A percentile compares a stretch with the other conserved stretches of the same genome.
phyloP scores from a whole-genome alignment of 176 grass and related monocot genomes.

The Aegilops umbellulata region DNA sequence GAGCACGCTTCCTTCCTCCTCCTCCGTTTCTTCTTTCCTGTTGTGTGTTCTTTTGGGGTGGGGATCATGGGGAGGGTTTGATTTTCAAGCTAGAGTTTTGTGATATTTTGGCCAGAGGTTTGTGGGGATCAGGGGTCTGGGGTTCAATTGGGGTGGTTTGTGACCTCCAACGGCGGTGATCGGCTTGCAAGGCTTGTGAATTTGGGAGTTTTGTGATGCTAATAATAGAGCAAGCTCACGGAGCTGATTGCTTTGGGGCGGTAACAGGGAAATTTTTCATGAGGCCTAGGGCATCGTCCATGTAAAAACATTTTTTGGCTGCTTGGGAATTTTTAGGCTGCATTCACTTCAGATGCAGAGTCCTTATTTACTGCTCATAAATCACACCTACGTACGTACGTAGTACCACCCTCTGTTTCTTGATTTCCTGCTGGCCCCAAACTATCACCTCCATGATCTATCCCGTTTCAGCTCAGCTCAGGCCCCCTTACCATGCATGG shows the following conservation, averaged over 20 bases:
- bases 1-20: conserved; percentile 14
- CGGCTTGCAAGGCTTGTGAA: too few relatives aligned
- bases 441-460: conserved; percentile 44
- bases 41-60: neutral
- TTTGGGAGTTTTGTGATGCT: too few relatives aligned
- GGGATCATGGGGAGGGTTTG: neutral
- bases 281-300: neutral
- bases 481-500: neutral
- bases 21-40: neutral
- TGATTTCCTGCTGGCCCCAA: conserved; percentile 3
- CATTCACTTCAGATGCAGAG: too few relatives aligned
- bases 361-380: too few relatives aligned
- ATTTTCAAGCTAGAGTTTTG: neutral
- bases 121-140: neutral
- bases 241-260: too few relatives aligned
- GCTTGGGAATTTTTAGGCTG: neutral
- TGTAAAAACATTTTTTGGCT: neutral
- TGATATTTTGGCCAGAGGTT: neutral
- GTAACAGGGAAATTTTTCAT: neutral
- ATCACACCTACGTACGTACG: too few relatives aligned
- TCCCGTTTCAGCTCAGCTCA: conserved; percentile 24
- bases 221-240: too few relatives aligned
- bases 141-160: conserved; percentile 34
- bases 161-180: neutral
- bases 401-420: too few relatives aligned